phyloP scores from a whole-genome alignment of 1,284 basidiomycete genomes.

The Tilletia setariae region DNA sequence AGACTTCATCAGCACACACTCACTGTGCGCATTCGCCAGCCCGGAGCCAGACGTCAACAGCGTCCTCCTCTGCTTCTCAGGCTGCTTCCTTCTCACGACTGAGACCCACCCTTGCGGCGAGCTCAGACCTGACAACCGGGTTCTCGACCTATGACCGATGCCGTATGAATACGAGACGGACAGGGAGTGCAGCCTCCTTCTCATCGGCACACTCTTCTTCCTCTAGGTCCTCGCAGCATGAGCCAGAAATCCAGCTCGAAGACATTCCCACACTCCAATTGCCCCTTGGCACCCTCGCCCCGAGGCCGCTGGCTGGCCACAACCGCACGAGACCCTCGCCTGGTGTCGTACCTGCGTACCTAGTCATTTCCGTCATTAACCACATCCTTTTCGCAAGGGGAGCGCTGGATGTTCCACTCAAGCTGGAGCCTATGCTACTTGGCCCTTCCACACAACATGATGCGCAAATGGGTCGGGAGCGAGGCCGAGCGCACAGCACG shows the following conservation, averaged over 20 bases:
- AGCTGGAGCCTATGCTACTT: background rate
- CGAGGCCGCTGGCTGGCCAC: background rate
- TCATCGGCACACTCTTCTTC: background rate
- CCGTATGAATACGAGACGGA: too few species aligned
- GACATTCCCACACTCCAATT: background rate
- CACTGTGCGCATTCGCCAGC: too few species aligned
- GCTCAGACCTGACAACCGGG: too few species aligned
- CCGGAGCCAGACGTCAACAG: too few species aligned
- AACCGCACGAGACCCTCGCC: background rate
- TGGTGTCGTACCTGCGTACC: background rate
- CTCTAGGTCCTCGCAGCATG: background rate
- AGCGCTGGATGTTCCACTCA: constrained; percentile 1
- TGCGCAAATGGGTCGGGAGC: too few species aligned
- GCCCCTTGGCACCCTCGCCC: background rate
- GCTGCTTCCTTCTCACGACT: too few species aligned
- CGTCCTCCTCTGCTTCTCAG: too few species aligned
- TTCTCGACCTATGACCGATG: too few species aligned
- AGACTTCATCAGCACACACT: too few species aligned
- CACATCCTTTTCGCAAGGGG: background rate
- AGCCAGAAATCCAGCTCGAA: background rate
- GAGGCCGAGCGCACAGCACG: too few species aligned
- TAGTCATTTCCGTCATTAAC: constrained; percentile 9
- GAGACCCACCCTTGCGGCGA: too few species aligned
- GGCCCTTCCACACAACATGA: too few species aligned
- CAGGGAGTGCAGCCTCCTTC: background rate